These are phyloP conservation scores for Barbatosphaeria neglecta DNA, from an alignment of 495 filamentous ascomycete genomes.

Conservation along the genomic window DNA sequence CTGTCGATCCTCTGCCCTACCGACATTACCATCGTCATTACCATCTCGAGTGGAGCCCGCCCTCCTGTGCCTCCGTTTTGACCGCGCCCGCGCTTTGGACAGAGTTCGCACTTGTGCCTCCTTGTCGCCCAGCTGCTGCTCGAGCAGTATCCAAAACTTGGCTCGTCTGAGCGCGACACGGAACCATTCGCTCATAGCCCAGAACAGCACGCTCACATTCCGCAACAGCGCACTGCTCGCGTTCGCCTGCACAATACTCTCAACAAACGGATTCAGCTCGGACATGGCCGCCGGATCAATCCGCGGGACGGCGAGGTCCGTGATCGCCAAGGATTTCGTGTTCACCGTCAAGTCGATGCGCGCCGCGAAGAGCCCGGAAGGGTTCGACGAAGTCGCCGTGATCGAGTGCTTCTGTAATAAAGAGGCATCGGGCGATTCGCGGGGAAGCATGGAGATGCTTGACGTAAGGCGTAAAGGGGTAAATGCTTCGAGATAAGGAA, in stretches of 20 bases:
- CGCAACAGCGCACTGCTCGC: constrained; percentile 21
- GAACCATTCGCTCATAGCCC: constrained; percentile 44
- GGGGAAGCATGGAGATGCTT: constrained; percentile 27
- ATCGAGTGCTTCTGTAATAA: constrained; percentile 30
- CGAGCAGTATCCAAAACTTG: constrained; percentile 31
- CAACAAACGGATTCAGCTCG: constrained; percentile 32
- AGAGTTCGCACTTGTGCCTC: constrained; percentile 15
- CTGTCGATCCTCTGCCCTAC: constrained; percentile 7
- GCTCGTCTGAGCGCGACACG: constrained; percentile 32
- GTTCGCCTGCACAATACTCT: constrained; percentile 11
- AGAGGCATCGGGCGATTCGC: constrained; percentile 7
- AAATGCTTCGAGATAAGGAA: constrained; percentile 47
- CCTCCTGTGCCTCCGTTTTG: constrained; percentile 7
- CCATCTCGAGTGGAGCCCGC: constrained; percentile 4
- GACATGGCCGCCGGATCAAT: constrained; percentile 27
- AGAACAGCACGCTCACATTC: constrained; percentile 33
- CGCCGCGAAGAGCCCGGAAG: constrained; percentile 31
- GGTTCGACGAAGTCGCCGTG: constrained; percentile 18
- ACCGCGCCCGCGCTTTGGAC: constrained; percentile 11
- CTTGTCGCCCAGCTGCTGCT: constrained; percentile 24
- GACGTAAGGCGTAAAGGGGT: constrained; percentile 42
- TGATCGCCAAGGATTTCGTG: constrained; percentile 25
- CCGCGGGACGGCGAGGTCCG: constrained; percentile 23
- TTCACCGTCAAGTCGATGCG: constrained; percentile 36
- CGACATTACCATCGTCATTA: constrained; percentile 8